phyloP scores from a whole-genome alignment of 2,329 filamentous ascomycete genomes.

The Sporothrix brasiliensis region DNA sequence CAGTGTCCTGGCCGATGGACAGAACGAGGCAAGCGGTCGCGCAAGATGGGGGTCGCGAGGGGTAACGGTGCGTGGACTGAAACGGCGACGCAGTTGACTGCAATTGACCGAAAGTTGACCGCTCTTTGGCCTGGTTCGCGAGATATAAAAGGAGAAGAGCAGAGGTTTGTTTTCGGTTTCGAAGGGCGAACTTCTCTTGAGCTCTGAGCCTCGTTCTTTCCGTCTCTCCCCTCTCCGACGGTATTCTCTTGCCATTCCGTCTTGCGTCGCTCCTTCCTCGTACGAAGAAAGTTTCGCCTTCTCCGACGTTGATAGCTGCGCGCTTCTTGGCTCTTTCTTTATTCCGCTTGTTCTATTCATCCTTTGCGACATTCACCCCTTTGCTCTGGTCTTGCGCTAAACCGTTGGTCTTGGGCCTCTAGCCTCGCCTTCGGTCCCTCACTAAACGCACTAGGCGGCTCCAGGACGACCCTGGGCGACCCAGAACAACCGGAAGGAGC shows the following conservation, averaged over 20 bases:
- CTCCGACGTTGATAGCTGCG: background rate
- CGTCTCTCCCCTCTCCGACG: background rate
- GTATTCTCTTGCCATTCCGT: no score
- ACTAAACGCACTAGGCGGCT: constrained; percentile 15
- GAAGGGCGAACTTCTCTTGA: background rate
- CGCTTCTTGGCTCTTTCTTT: constrained; percentile 5
- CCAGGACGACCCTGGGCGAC: background rate
- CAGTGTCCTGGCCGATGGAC: background rate
- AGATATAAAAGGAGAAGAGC: constrained; percentile 7
- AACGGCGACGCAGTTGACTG: constrained; percentile 16
- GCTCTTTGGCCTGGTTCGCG: constrained; percentile 4
- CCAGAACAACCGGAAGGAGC: background rate
- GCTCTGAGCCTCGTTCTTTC: background rate
- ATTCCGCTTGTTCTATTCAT: background rate
- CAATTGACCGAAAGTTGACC: constrained; percentile 9
- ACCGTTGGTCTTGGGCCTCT: constrained; percentile 21
- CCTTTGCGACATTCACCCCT: background rate
- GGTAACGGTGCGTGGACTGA: background rate
- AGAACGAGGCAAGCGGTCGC: background rate
- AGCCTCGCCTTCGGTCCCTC: constrained; percentile 10
- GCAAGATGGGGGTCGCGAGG: background rate
- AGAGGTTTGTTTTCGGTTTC: background rate
- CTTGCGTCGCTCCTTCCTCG: background rate
- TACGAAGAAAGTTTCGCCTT: background rate
- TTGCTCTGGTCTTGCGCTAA: background rate